phyloP scores from a whole-genome alignment of 345 rosid genomes.

The Luvunga scandens region DNA sequence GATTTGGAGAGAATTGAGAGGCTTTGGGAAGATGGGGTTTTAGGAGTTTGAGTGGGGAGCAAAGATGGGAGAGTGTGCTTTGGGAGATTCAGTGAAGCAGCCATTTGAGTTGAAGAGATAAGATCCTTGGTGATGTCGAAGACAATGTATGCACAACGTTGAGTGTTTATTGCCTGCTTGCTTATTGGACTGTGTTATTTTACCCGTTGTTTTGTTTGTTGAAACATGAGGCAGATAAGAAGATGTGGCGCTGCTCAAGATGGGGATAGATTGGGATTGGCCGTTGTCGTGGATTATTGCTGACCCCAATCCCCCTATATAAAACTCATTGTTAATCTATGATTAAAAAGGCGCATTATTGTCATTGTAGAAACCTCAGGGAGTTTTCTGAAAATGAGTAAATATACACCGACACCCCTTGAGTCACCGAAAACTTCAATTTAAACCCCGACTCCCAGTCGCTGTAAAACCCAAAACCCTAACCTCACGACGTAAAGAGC shows the following conservation, averaged over 20 bases:
- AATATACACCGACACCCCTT: too few species aligned
- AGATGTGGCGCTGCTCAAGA: background rate
- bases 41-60: constrained; percentile 34
- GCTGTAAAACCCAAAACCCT: constrained; percentile 6
- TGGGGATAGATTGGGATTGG: constrained; percentile 19
- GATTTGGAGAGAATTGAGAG: constrained; percentile 40
- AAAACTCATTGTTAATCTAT: background rate
- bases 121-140: background rate
- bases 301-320: constrained; percentile 23
- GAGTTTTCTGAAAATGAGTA: background rate
- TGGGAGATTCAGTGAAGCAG: constrained; percentile 44
- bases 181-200: background rate
- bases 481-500: background rate
- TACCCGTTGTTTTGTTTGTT: background rate
- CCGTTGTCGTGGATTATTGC: constrained; percentile 40
- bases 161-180: background rate
- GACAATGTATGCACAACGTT: background rate
- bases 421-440: too few species aligned
- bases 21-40: constrained; percentile 23
- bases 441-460: background rate
- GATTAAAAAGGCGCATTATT: background rate
- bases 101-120: constrained; percentile 27
- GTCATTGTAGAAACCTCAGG: background rate
- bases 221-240: constrained; percentile 25
- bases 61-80: constrained; percentile 32